A percentile compares a stretch with the other conserved stretches of the same genome.
Conservation (phyloP, 1,139 yeast species). For the Nakaseomyces bracarensis region DNA sequence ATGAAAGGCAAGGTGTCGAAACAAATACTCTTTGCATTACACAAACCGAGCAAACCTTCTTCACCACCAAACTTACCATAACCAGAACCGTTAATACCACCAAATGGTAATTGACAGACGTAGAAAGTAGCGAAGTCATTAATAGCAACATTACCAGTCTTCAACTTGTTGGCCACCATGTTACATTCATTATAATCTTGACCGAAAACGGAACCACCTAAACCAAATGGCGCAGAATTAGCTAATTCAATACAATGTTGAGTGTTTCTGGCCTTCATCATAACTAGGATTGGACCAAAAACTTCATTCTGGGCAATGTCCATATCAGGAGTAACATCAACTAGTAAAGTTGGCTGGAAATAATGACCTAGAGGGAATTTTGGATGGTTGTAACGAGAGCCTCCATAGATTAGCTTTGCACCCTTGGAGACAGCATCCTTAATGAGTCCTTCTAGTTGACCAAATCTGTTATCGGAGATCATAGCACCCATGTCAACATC, state of each 20-base stretch:
- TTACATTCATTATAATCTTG: constrained; percentile 48
- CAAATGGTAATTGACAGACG: constrained; percentile 93
- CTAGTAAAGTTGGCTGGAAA: constrained; percentile 78
- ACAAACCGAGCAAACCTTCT: constrained; percentile 86
- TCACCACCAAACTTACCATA: constrained; percentile 96
- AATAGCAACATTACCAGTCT: constrained; percentile 87
- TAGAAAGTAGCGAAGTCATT: constrained; percentile 96
- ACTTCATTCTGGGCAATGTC: constrained; percentile 80
- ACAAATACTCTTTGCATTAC: constrained; percentile 78
- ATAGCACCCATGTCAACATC: constrained; percentile 95
- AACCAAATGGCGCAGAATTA: constrained; percentile 80
- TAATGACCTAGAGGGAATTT: constrained; percentile 93
- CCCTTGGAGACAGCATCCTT: constrained; percentile 70
- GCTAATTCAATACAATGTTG: constrained; percentile 72
- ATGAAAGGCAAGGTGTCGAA: constrained; percentile 73
- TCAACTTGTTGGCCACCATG: constrained; percentile 52
- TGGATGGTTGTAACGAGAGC: constrained; percentile 71
- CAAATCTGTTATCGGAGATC: constrained; percentile 71
- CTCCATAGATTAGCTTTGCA: constrained; percentile 76
- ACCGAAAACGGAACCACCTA: constrained; percentile 88
- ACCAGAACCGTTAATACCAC: constrained; percentile 88
- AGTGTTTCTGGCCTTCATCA: constrained; percentile 59
- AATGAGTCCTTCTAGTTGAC: constrained; percentile 53
- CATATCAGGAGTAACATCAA: constrained; percentile 74
- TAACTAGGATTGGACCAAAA: constrained; percentile 80